phyloP scores from a whole-genome alignment of 345 rosid species.

The Bruguiera parviflora region DNA sequence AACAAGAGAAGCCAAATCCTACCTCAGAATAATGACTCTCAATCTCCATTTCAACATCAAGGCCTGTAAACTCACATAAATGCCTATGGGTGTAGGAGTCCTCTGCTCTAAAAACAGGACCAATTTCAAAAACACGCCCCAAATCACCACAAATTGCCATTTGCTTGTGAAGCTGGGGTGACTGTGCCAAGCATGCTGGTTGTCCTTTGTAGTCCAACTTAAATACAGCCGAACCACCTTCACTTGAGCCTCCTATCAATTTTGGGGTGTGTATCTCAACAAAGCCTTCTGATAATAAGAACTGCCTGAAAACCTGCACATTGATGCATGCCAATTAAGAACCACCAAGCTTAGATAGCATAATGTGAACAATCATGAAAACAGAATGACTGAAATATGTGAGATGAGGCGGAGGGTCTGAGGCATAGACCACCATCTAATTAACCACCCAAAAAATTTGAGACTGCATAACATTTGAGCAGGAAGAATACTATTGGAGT shows the following conservation, averaged over 20 bases:
- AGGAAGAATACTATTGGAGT: neutral
- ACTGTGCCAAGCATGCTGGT: constrained; percentile 86
- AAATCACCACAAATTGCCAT: constrained; percentile 82
- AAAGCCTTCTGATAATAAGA: constrained; percentile 51
- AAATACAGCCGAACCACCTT: constrained; percentile 96
- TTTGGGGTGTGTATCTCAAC: constrained; percentile 87
- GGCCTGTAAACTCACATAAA: constrained; percentile 82
- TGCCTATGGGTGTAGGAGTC: constrained; percentile 89
- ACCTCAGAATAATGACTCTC: constrained; percentile 75
- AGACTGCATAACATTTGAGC: neutral
- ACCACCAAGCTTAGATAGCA: neutral
- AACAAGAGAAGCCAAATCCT: constrained; percentile 5
- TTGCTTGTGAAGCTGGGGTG: constrained; percentile 95
- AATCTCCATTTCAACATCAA: constrained; percentile 91
- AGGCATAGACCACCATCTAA: neutral
- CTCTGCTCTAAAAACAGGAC: constrained; percentile 91
- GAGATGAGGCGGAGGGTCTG: neutral
- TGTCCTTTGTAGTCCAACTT: constrained; percentile 83
- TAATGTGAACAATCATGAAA: neutral
- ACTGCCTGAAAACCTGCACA: constrained; percentile 67
- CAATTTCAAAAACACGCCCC: constrained; percentile 73
- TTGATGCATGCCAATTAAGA: neutral
- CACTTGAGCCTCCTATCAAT: constrained; percentile 83
- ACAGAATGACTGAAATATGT: too few species aligned
- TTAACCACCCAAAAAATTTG: neutral